phyloP scores from a whole-genome alignment of 352 stramenopile genomes.

The Blastocystis sp. region DNA sequence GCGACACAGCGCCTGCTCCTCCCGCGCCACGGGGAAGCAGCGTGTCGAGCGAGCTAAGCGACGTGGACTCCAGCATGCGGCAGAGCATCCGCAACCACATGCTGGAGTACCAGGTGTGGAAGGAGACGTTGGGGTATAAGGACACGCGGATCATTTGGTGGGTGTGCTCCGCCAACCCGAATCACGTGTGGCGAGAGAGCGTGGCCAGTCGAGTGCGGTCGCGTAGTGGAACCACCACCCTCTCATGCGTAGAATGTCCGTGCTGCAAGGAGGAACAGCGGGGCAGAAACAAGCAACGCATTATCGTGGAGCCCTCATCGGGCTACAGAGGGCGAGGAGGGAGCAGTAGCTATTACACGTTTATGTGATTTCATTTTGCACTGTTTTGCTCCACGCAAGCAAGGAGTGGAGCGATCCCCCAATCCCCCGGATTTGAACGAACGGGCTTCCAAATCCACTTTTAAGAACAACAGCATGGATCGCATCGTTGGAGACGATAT shows the following conservation, averaged over 20 bases:
- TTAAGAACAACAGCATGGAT: slow-evolving; percentile 45
- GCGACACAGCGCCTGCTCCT: background rate
- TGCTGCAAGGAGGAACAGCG: background rate
- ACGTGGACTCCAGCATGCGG: slow-evolving; percentile 23
- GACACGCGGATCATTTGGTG: slow-evolving; percentile 56
- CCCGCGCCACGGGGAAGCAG: background rate
- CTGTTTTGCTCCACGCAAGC: background rate
- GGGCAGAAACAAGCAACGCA: background rate
- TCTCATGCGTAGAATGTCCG: background rate
- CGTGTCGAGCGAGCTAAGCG: background rate
- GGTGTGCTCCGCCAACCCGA: slow-evolving; percentile 24
- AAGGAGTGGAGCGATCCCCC: background rate
- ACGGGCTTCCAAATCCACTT: background rate
- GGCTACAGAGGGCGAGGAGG: background rate
- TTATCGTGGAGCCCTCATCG: background rate
- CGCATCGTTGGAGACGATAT: slow-evolving; percentile 62
- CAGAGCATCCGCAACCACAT: slow-evolving; percentile 32
- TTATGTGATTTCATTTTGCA: background rate
- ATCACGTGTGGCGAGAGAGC: slow-evolving; percentile 59
- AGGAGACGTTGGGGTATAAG: slow-evolving; percentile 7
- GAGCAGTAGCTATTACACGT: background rate
- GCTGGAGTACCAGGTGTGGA: slow-evolving; percentile 50
- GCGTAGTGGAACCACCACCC: background rate
- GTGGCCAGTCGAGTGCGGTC: slow-evolving; percentile 18
- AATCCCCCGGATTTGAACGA: background rate